Percentiles rank a stretch among this genome's conserved stretches.
Evolutionary conservation across 1,284 basidiomycete genomes (phyloP).

Genomic region (Inonotus hispidus): DNA sequence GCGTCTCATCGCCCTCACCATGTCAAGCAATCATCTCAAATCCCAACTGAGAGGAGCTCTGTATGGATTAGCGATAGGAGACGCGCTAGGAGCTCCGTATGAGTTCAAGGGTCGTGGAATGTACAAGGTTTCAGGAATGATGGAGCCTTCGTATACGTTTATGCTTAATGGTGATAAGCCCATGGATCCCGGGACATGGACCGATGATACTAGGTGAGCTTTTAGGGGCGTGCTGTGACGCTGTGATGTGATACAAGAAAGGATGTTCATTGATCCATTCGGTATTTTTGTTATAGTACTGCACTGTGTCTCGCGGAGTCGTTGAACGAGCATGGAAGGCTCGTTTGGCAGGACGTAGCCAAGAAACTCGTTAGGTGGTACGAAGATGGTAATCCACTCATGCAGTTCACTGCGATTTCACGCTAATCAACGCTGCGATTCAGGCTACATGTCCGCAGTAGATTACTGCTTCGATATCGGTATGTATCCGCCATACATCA

Average conservation of each 20-base stretch:
- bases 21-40: neutral
- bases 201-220: conserved; percentile 20
- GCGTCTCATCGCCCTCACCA: neutral
- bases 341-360: conserved; percentile 21
- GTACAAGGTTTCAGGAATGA: conserved; percentile 17
- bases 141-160: conserved; percentile 20
- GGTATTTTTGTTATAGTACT: neutral
- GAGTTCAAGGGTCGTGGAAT: conserved; percentile 19
- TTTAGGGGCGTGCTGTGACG: neutral
- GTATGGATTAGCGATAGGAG: conserved; percentile 19
- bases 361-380: conserved; percentile 17
- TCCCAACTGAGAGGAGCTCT: conserved; percentile 21
- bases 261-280: neutral
- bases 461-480: conserved; percentile 23
- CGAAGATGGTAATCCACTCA: conserved; percentile 12
- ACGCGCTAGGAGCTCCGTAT: conserved; percentile 22
- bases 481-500: too few relatives aligned
- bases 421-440: neutral
- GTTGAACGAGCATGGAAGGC: conserved; percentile 11
- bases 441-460: conserved; percentile 22
- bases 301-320: conserved; percentile 16
- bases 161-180: conserved; percentile 9
- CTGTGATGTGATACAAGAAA: neutral
- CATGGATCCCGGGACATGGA: conserved; percentile 20
- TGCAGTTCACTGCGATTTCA: neutral